Evolutionary conservation across 1,284 basidiomycete species (phyloP).

Genomic region (Ceratorhiza oryzae-sativae): DNA sequence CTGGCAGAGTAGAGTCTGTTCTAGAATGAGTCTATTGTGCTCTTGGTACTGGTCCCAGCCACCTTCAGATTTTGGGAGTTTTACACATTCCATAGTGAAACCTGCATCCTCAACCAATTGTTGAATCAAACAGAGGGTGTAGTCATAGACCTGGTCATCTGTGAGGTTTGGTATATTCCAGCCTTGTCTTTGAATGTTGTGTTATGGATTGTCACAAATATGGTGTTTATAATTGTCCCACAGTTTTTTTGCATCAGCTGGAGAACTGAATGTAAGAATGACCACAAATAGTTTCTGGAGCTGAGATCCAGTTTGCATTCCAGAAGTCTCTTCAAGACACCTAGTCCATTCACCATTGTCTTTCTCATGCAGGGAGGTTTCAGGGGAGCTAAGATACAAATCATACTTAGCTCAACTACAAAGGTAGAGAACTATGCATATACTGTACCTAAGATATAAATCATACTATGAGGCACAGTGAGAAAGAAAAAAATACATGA

Average conservation of each 20-base stretch:
- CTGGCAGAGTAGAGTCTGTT: no score
- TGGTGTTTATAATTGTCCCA: slow-evolving; percentile 51
- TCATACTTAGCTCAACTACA: no score
- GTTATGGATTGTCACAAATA: slow-evolving; percentile 53
- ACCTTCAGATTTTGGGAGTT: not conserved
- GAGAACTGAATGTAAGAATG: slow-evolving; percentile 52
- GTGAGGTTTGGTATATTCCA: slow-evolving; percentile 44
- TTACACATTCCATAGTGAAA: not conserved
- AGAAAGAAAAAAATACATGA: no score
- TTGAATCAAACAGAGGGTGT: slow-evolving; percentile 53
- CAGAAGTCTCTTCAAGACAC: slow-evolving; percentile 55
- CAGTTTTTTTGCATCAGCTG: slow-evolving; percentile 49
- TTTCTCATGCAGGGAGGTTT: no score
- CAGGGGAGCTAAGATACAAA: no score
- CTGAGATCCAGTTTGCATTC: slow-evolving; percentile 53
- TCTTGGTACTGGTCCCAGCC: not conserved
- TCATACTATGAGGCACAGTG: no score
- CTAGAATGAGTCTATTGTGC: no score
- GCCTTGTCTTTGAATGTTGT: slow-evolving; percentile 45
- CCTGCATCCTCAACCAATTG: not conserved
- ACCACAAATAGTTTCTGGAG: slow-evolving; percentile 55
- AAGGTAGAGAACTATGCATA: no score
- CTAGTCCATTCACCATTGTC: slow-evolving; percentile 57
- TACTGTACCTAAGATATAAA: no score
- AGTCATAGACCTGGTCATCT: slow-evolving; percentile 52